Evolutionary conservation across 2,329 filamentous ascomycete species (phyloP).

Genomic region (Venturia effusa): DNA sequence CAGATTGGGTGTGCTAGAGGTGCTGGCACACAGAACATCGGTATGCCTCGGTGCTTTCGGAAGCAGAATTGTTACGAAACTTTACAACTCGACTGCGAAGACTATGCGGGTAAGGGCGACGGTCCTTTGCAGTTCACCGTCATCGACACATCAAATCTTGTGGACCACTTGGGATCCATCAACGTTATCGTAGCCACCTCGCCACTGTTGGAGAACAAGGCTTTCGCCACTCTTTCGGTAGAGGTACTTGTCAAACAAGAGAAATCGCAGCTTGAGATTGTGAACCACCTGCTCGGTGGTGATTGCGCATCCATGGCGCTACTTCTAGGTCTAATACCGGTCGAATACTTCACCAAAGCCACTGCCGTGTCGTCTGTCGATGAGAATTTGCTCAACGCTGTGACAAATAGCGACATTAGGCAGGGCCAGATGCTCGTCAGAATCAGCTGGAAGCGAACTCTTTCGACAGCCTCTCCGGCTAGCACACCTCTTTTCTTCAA

Average conservation of each 20-base stretch:
- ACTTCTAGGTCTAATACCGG: slow-evolving; percentile 39
- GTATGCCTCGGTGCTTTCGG: slow-evolving; percentile 31
- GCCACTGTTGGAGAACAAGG: slow-evolving; percentile 35
- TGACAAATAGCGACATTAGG: not conserved
- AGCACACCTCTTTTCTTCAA: not conserved
- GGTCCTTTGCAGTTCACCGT: slow-evolving; percentile 40
- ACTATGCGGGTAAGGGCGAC: slow-evolving; percentile 27
- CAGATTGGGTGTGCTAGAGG: slow-evolving; percentile 13
- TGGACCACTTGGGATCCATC: slow-evolving; percentile 33
- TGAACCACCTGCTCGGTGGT: slow-evolving; percentile 36
- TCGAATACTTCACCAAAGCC: slow-evolving; percentile 41
- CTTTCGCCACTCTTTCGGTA: slow-evolving; percentile 39
- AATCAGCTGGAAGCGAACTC: slow-evolving; percentile 15
- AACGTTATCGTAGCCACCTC: slow-evolving; percentile 36
- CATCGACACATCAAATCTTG: slow-evolving; percentile 44
- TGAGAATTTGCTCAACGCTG: not conserved
- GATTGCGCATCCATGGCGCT: slow-evolving; percentile 37
- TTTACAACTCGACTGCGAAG: slow-evolving; percentile 31
- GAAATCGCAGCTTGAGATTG: slow-evolving; percentile 14
- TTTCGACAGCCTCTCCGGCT: not conserved
- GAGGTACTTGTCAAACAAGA: slow-evolving; percentile 21
- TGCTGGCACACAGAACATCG: slow-evolving; percentile 12
- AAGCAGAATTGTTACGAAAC: slow-evolving; percentile 28
- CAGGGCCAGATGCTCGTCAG: slow-evolving; percentile 6
- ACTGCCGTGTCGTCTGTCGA: slow-evolving; percentile 18